phyloP scores from a whole-genome alignment of 495 filamentous ascomycete genomes.

The Xylaria acuta region DNA sequence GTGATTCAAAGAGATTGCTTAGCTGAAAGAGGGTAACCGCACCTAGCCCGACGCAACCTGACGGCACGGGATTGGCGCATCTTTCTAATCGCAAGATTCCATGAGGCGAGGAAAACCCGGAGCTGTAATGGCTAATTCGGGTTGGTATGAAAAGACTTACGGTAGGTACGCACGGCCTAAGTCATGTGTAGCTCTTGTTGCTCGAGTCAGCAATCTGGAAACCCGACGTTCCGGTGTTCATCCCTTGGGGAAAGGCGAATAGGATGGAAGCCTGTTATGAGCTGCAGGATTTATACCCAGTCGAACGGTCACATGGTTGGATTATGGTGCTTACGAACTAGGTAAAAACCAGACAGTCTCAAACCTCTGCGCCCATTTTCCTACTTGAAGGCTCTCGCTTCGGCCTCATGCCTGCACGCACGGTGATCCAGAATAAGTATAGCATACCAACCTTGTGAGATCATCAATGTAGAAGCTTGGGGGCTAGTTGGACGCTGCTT shows the following conservation, averaged over 20 bases:
- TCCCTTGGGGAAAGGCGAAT: background rate
- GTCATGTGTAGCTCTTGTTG: background rate
- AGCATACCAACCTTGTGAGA: conserved; percentile 3
- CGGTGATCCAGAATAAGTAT: background rate
- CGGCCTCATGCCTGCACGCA: background rate
- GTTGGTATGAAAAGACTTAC: background rate
- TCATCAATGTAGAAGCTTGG: background rate
- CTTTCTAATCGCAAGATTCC: background rate
- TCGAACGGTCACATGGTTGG: conserved; percentile 11
- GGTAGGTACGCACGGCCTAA: background rate
- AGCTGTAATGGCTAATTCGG: background rate
- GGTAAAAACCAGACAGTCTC: background rate
- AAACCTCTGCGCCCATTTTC: background rate
- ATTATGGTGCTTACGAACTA: background rate
- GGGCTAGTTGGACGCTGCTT: background rate
- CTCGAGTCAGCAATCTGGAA: background rate
- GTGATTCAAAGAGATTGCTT: background rate
- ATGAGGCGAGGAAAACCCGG: conserved; percentile 8
- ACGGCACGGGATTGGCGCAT: background rate
- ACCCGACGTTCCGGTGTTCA: background rate
- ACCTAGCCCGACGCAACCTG: background rate
- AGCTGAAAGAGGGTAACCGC: background rate
- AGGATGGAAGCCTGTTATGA: background rate
- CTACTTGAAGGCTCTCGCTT: background rate
- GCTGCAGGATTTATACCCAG: conserved; percentile 13